phyloP scores from a whole-genome alignment of 2,329 filamentous ascomycete genomes.

The Aschersonia sp. region DNA sequence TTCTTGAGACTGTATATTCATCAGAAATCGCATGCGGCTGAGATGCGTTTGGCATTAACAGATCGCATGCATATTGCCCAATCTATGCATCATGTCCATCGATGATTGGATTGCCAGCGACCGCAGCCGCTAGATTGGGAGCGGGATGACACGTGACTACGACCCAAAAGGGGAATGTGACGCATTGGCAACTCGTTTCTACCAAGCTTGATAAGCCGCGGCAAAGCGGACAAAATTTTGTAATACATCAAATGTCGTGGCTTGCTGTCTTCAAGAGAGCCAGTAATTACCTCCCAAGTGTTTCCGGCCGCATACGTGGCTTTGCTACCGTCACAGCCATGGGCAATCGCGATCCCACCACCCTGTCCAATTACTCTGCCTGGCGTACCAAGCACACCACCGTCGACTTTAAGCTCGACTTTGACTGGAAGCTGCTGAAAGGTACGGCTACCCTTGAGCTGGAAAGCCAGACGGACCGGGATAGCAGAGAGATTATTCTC shows the following conservation, averaged over 20 bases:
- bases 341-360: conserved; percentile 63
- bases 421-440: conserved; percentile 59
- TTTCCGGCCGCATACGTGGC: neutral
- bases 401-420: conserved; percentile 71
- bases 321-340: conserved; percentile 17
- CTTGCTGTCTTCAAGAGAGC: conserved; percentile 7
- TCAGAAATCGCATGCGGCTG: too few species aligned
- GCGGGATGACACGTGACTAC: neutral
- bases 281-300: neutral
- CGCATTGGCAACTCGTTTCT: neutral
- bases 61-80: too few species aligned
- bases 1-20: too few species aligned
- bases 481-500: conserved; percentile 64
- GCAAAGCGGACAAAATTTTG: neutral
- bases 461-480: conserved; percentile 58
- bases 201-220: neutral
- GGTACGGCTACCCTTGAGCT: conserved; percentile 67
- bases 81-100: too few species aligned
- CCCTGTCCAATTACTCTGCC: conserved; percentile 78
- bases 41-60: too few species aligned
- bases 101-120: too few species aligned
- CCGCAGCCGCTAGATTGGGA: neutral
- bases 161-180: neutral
- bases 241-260: conserved; percentile 8
- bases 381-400: conserved; percentile 77